Evolutionary conservation across 257 asterid species (phyloP), one percentile per base, ranked within the genome.

Genomic region (Ajuga chamaepitys): DNA sequence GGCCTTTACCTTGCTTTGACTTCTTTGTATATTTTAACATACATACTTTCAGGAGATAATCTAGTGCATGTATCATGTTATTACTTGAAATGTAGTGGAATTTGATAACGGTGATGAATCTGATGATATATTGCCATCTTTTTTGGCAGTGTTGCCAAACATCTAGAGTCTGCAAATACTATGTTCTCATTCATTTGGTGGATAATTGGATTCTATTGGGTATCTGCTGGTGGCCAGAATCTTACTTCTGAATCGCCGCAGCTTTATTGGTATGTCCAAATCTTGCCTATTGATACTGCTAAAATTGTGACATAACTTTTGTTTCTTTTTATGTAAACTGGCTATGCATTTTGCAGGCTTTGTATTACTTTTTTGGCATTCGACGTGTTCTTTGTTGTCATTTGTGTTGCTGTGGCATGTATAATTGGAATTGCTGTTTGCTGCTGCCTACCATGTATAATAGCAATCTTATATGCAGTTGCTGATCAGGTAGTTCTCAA

Each of bases 131-230:
- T 64, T 58, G 57, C 53, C 54, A 32, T 73, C 70, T 40, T 62
- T 69, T 78, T 34, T 76, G 59, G 61, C 88, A 91, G 98, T 53
- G 82, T 75, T 54, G 78, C 87, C 17, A 88, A 82, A 66, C 95
- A 88, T 80, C 78, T 91, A 80, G 95, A 93, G 78, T 87, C 97
- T 17, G 97, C 96, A 58, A 93, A 88, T 70, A 86, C 99, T 7
- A 87, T 93, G 97, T 93, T 93, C 81, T 89, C 96, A 4, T 93
- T 93, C 85, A 83, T 93, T 82, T 93, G 99, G 99, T 93, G 99
- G 99, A 86, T 93, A 76, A 71, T 94, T 53, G 97, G 99, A 57
- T 94, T 94, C 80, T 94, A 94, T 48, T 94, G 97, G 99, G 88
- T 94, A 45, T 86, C 97, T 66, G 85, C 91, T 66, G 96, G 89